Conservation (phyloP, 176 grass and related monocot species). For the Melocanna baccifera region DNA sequence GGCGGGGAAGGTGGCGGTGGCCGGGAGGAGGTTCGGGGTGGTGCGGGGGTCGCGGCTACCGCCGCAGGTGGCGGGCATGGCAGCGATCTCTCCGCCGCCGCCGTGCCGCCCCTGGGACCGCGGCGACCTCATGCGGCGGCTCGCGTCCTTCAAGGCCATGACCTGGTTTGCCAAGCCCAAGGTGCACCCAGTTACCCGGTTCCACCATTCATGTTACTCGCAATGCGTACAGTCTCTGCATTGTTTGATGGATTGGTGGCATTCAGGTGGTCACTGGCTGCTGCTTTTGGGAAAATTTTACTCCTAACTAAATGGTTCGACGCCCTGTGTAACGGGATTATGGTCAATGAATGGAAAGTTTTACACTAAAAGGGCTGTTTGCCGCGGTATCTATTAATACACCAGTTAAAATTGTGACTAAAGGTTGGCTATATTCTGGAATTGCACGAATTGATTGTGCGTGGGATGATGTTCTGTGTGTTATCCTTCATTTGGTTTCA, state of each 20-base stretch:
- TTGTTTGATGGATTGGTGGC: background rate
- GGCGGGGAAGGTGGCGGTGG: slow-evolving; percentile 30
- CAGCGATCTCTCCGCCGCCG: slow-evolving; percentile 42
- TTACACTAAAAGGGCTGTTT: background rate
- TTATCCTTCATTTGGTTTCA: slow-evolving; percentile 3
- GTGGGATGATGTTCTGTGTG: background rate
- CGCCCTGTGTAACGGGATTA: background rate
- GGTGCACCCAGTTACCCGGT: slow-evolving; percentile 22
- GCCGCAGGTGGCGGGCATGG: slow-evolving; percentile 35
- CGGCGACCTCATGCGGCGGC: slow-evolving; percentile 65
- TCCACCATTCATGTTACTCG: background rate
- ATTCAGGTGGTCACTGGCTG: background rate
- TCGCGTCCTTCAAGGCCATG: slow-evolving; percentile 95
- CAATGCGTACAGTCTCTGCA: background rate
- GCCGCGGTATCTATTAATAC: background rate
- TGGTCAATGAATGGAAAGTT: background rate
- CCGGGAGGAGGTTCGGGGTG: slow-evolving; percentile 46
- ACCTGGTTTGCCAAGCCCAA: slow-evolving; percentile 97
- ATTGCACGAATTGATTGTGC: background rate
- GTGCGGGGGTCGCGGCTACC: slow-evolving; percentile 57
- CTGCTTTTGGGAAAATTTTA: slow-evolving; percentile 8
- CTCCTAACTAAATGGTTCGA: background rate
- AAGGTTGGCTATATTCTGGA: background rate
- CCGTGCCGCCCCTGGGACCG: slow-evolving; percentile 93
- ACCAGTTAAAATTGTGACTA: background rate